These are phyloP conservation scores for Liquidambar formosana DNA, from an alignment of 164 flowering plant genomes.

Conservation along the genomic window DNA sequence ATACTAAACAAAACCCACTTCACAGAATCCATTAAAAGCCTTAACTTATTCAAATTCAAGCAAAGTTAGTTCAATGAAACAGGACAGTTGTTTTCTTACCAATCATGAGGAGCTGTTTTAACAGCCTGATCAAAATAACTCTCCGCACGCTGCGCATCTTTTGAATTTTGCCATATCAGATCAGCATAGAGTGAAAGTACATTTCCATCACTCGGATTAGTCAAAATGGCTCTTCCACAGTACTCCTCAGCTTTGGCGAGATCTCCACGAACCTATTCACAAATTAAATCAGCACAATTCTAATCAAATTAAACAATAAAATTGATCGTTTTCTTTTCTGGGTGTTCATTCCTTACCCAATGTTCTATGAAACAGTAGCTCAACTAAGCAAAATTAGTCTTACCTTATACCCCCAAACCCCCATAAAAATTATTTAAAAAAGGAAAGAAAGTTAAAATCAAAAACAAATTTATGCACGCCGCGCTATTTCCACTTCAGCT, in stretches of 20 bases:
- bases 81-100: conserved; percentile 24
- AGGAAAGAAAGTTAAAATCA: no score
- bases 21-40: neutral
- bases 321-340: neutral
- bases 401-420: no score
- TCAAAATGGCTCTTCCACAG: conserved; percentile 48
- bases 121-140: conserved; percentile 47
- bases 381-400: no score
- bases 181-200: conserved; percentile 45
- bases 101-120: conserved; percentile 39
- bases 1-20: neutral
- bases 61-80: neutral
- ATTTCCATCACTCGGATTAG: conserved; percentile 39
- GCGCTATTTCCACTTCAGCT: no score
- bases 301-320: neutral
- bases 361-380: no score
- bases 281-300: conserved; percentile 1
- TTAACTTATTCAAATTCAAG: neutral
- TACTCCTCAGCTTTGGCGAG: conserved; percentile 48
- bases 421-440: no score
- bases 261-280: conserved; percentile 35
- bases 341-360: no score
- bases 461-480: no score
- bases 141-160: conserved; percentile 38
- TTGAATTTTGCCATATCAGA: conserved; percentile 40